Evolutionary conservation across 2,329 filamentous ascomycete species (phyloP).

Genomic region (Neonectria faginata): DNA sequence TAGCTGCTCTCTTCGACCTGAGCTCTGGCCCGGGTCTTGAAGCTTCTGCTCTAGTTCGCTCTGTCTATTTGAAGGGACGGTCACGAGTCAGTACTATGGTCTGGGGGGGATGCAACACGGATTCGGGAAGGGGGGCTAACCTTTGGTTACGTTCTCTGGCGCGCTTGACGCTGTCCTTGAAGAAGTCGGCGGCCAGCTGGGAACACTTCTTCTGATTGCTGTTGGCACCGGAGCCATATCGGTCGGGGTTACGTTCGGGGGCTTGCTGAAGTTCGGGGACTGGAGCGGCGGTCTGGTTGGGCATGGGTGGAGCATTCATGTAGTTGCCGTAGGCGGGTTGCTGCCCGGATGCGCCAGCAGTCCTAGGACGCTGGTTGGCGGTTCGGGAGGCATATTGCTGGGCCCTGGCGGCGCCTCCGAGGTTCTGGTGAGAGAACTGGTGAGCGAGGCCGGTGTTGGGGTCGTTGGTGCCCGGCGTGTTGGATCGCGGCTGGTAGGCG

Average conservation of each 20-base stretch:
- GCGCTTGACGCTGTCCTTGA: conserved; percentile 98
- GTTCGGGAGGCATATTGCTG: conserved; percentile 78
- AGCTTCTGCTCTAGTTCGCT: conserved; percentile 92
- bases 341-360: conserved; percentile 77
- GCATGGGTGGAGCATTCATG: conserved; percentile 73
- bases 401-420: conserved; percentile 77
- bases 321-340: conserved; percentile 74
- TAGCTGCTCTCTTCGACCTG: conserved; percentile 84
- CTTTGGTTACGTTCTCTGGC: conserved; percentile 95
- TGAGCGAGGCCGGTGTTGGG: conserved; percentile 92
- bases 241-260: conserved; percentile 88
- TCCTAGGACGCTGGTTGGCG: conserved; percentile 82
- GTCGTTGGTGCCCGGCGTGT: conserved; percentile 76
- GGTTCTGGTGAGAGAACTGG: conserved; percentile 96
- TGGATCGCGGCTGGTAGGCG: conserved; percentile 64
- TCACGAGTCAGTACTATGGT: conserved; percentile 25
- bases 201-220: conserved; percentile 79
- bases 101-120: neutral
- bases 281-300: conserved; percentile 67
- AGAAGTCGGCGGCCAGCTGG: conserved; percentile 86
- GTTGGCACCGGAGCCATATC: conserved; percentile 73
- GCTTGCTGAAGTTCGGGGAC: conserved; percentile 81
- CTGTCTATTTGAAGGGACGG: conserved; percentile 68
- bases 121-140: conserved; percentile 61
- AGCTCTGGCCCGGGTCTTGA: conserved; percentile 78